A percentile compares a stretch with the other conserved stretches of the same genome.
Evolutionary conservation across 148 eudicot species (phyloP).

Genomic region (Arbutus unedo): DNA sequence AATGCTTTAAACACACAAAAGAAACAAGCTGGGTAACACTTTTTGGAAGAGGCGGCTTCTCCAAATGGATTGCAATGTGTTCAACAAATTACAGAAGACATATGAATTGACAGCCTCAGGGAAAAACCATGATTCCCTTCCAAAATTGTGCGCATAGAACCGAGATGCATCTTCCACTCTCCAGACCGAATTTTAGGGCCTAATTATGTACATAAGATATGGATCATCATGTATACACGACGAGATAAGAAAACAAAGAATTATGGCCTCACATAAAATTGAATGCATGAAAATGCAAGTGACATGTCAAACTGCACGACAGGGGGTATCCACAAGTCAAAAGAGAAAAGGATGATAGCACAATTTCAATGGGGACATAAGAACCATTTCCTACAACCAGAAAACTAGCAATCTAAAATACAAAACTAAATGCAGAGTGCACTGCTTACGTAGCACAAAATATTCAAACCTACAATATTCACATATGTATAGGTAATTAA

Average conservation of each 20-base stretch:
- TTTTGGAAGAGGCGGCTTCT: neutral
- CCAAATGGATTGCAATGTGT: too few relatives aligned
- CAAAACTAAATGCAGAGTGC: conserved; percentile 12
- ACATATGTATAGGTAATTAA: conserved; percentile 22
- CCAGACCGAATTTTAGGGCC: neutral
- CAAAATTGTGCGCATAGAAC: neutral
- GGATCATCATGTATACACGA: neutral
- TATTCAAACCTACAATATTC: conserved; percentile 28
- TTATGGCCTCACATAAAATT: neutral
- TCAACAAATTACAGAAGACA: too few relatives aligned
- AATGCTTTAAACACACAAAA: neutral
- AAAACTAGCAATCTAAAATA: neutral
- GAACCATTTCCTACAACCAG: neutral
- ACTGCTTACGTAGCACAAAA: conserved; percentile 10
- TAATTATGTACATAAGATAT: neutral
- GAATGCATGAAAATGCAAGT: neutral
- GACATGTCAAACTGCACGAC: neutral
- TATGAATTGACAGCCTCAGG: neutral
- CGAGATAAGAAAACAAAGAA: neutral
- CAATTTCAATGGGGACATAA: neutral
- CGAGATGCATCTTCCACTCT: neutral
- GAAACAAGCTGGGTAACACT: neutral
- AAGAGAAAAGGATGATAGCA: neutral
- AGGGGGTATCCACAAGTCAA: neutral
- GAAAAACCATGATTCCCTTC: neutral